phyloP scores from a whole-genome alignment of 331 rosid species.

The Pyracantha coccinea region DNA sequence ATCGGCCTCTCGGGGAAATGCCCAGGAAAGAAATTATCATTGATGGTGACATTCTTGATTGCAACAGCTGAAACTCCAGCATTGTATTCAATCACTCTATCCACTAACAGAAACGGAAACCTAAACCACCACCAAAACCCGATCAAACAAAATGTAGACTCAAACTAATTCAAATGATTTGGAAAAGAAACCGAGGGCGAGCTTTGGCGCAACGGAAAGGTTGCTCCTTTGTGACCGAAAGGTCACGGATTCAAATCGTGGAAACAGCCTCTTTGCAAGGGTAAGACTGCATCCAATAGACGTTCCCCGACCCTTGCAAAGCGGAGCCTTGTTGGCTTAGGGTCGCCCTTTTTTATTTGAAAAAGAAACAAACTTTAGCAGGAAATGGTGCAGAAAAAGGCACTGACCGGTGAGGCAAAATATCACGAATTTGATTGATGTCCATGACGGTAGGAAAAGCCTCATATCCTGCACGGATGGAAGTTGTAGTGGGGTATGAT shows the following conservation, averaged over 20 bases:
- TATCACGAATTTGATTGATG: slow-evolving; percentile 80
- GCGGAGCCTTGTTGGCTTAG: no score
- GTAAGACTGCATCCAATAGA: no score
- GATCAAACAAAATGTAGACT: not conserved
- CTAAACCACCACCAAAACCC: slow-evolving; percentile 19
- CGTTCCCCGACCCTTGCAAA: no score
- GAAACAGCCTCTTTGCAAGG: no score
- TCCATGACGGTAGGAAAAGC: slow-evolving; percentile 79
- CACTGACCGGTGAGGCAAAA: slow-evolving; percentile 79
- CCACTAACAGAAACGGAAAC: slow-evolving; percentile 94
- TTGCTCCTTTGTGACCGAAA: no score
- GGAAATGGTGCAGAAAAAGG: not conserved
- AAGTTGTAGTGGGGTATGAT: not conserved
- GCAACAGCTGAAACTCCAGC: slow-evolving; percentile 95
- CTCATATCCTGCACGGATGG: slow-evolving; percentile 37
- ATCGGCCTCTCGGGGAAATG: slow-evolving; percentile 98
- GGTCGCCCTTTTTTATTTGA: no score
- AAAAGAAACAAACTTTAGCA: not conserved
- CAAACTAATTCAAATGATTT: not conserved
- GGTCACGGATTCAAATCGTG: no score
- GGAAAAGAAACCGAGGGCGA: not conserved
- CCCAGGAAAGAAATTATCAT: slow-evolving; percentile 93
- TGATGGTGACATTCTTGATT: slow-evolving; percentile 88
- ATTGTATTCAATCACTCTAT: slow-evolving; percentile 91
- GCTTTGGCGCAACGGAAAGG: no score